Conservation (phyloP, 106 monocot species). For the Dendrobium chrysotoxum region DNA sequence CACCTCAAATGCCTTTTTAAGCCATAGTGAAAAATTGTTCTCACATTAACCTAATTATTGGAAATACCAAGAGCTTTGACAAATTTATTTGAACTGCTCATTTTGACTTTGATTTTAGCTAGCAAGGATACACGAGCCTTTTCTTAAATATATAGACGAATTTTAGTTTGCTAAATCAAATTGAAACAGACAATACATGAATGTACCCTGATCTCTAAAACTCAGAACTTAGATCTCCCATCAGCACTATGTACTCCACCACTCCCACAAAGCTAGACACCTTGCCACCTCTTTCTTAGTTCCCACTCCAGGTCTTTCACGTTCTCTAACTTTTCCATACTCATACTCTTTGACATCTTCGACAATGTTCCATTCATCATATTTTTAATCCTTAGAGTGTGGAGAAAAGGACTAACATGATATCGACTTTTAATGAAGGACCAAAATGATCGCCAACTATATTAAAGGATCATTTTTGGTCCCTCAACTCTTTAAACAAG, state of each 20-base stretch:
- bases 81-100: neutral
- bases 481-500: no score
- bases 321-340: neutral
- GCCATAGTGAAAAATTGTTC: neutral
- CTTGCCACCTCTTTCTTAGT: neutral
- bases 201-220: neutral
- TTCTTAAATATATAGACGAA: neutral
- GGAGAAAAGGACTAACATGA: no score
- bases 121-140: neutral
- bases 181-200: neutral
- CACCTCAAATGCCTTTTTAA: no score
- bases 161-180: neutral
- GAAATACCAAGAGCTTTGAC: neutral
- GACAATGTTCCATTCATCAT: neutral
- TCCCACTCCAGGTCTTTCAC: neutral
- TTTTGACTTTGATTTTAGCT: neutral
- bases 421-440: no score
- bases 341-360: neutral
- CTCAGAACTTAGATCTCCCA: neutral
- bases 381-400: neutral
- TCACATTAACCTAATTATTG: neutral
- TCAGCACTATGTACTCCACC: no score
- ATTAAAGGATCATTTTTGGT: no score
- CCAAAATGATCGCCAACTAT: no score
- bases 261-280: neutral